phyloP scores from a whole-genome alignment of 768 basidiomycete species.

The Mycena capillaripes region DNA sequence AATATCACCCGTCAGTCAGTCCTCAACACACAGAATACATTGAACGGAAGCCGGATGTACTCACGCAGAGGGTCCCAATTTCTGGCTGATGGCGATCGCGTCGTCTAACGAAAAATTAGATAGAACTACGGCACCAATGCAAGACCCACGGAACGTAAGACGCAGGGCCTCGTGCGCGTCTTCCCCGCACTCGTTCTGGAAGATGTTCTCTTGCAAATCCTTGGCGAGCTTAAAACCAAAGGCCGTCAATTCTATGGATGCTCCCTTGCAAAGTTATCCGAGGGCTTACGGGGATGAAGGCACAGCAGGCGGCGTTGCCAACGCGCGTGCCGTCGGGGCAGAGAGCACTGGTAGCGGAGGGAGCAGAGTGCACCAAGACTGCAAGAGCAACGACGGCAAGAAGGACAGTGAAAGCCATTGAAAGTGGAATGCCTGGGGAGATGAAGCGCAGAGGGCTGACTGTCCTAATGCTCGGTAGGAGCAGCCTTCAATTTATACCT shows the following conservation, averaged over 20 bases:
- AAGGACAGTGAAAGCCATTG: constrained; percentile 1
- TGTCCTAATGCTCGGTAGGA: neutral
- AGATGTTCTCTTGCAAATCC: constrained; percentile 10
- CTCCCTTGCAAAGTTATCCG: neutral
- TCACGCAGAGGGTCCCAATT: neutral
- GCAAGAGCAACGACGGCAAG: neutral
- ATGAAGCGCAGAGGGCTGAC: neutral
- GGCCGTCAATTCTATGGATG: neutral
- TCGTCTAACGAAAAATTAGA: neutral
- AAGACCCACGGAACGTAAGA: neutral
- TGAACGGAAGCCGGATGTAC: neutral
- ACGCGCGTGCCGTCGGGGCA: constrained; percentile 13
- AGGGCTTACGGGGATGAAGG: constrained; percentile 9
- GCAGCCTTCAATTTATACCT: neutral
- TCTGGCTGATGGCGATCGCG: constrained; percentile 9
- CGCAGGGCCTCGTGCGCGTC: constrained; percentile 11
- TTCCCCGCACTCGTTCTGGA: constrained; percentile 20
- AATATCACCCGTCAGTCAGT: neutral
- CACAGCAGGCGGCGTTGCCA: constrained; percentile 9
- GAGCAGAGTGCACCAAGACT: neutral
- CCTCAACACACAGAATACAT: no score
- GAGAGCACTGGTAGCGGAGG: neutral
- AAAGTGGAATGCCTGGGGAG: neutral
- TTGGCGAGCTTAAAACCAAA: neutral
- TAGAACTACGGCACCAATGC: neutral